Base-by-base conservation (phyloP, 2,329 filamentous ascomycete genomes). In the Tolypocladium tropicale region DNA sequence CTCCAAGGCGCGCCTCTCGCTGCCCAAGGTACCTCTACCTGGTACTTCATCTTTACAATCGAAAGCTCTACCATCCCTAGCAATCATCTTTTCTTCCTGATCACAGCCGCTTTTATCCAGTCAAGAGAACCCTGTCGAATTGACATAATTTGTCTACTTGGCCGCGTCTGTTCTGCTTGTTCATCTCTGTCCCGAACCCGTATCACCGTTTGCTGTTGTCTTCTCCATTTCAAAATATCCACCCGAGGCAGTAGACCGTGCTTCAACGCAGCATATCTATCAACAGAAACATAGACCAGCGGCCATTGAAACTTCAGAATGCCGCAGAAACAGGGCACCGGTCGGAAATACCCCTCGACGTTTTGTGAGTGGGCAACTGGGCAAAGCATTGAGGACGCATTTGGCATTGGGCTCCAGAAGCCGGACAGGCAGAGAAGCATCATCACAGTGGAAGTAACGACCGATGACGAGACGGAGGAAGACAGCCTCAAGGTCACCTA, bases 391-490 rank as follows among this genome's bases (percentile, higher is more conserved):
- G 57, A 66, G 14, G 59, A 60, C 12, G 64, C 64, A 28, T 62
- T 71, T 5, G 64, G 67, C 3, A 63, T 65, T 6, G 55, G 63
- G 5, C 63, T 65, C 12, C 63, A 62, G 51, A 65, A 66, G 25
- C 56, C 59, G 39, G 62, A 54, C 23, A 66, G 56, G 54, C 61
- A 59, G 41, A 62, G 68, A 51, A 67, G 68, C 21, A 64, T 74
- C 12, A 62, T 77, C 56, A 71, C 64, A 25, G 63, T 79, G 34
- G 70, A 76, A 53, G 63, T 79, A 2, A 70, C 72, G 16, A 80
- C 79, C 12, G 78, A 82, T 58, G 78, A 81, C 48, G 77, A 79
- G 55, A 73, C 71, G n/a, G 73, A 76, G 9, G 69, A 73, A 30
- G 79, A 82, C 54, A 75, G 71, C 3, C 64, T 81, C 54, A 72